Evolutionary conservation across 768 basidiomycete genomes (phyloP), one percentile per base, ranked within the genome.

Genomic region (Suillus ampliporus): DNA sequence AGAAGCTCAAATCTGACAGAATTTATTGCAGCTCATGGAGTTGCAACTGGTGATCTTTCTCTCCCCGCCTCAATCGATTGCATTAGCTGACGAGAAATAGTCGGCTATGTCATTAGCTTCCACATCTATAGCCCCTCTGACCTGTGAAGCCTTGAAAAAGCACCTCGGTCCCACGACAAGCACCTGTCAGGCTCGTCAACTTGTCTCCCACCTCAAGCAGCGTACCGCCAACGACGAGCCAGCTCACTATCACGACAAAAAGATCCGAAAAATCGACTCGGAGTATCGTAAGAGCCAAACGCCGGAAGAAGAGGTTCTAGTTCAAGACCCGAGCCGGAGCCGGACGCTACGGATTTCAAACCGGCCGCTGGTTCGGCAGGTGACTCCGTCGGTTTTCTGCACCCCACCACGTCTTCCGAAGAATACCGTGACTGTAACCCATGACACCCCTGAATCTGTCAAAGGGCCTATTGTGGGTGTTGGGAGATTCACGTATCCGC

Each of bases 361-460:
- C 35, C 21, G 38, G 53, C 53, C 53, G 53, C 35, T 54, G 53
- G 53, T 23, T 26, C 21, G 23, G 21, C 53, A 54, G 15, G 9
- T 23, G 53, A 54, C 53, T 17, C 53, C 53, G 5, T 23, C 37
- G 31, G 31, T 51, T 51, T 51, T 51, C 31, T 3, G 37, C 53
- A 38, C 37, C 21, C 53, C 21, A 17, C 19, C 31, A 31, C 50
- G 50, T 11, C 50, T 51, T 51, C 50, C 19, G 19, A 51, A 51
- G 19, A 51, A 31, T 31, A 51, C 31, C 28, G 50, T 9, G 50
- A 31, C 50, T 19, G 28, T 34, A 19, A 11, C 50, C 28, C n/a
- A 19, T 19, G 10, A 51, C 31, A 11, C 28, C 19, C 50, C 50
- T n/a, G 50, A 51, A 5, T 31, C 19, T 31, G 5, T 31, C 10